Conservation (phyloP, 139 green algal genomes). For the Gonium pectorale region DNA sequence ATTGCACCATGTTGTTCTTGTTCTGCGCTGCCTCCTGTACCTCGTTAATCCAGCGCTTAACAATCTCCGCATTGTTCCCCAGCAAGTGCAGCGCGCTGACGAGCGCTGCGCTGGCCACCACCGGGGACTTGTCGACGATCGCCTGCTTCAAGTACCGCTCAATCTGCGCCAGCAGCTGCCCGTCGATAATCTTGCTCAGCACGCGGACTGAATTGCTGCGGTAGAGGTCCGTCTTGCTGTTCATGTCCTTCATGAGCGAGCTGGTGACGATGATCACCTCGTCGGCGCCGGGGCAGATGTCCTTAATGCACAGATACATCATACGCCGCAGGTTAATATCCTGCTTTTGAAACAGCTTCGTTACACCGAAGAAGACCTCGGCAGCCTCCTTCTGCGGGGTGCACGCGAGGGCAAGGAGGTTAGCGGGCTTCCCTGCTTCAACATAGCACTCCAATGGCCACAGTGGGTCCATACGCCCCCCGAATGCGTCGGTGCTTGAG, state of each 20-base stretch:
- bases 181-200: slow-evolving; percentile 96
- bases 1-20: slow-evolving; percentile 96
- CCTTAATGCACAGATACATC: slow-evolving; percentile 99
- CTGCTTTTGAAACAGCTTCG: slow-evolving; percentile 98
- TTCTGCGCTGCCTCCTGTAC: slow-evolving; percentile 93
- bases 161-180: slow-evolving; percentile 86
- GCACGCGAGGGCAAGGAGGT: background rate
- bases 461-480: no score
- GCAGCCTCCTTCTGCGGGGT: slow-evolving; percentile 91
- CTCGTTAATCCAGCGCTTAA: slow-evolving; percentile 97
- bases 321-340: slow-evolving; percentile 96
- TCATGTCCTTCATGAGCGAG: slow-evolving; percentile 99
- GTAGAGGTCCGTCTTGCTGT: slow-evolving; percentile 95
- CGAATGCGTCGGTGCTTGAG: no score
- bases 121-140: slow-evolving; percentile 94
- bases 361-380: slow-evolving; percentile 98
- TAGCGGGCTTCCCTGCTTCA: no score
- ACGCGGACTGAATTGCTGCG: slow-evolving; percentile 96
- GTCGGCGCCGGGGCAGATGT: slow-evolving; percentile 93
- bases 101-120: slow-evolving; percentile 86
- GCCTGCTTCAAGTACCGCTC: slow-evolving; percentile 98
- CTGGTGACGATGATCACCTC: slow-evolving; percentile 99
- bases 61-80: slow-evolving; percentile 87
- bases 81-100: slow-evolving; percentile 91
- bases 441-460: no score